Evolutionary conservation across 495 filamentous ascomycete species (phyloP), one percentile per base, ranked within the genome.

Genomic region (Aspergillus cristatus): DNA sequence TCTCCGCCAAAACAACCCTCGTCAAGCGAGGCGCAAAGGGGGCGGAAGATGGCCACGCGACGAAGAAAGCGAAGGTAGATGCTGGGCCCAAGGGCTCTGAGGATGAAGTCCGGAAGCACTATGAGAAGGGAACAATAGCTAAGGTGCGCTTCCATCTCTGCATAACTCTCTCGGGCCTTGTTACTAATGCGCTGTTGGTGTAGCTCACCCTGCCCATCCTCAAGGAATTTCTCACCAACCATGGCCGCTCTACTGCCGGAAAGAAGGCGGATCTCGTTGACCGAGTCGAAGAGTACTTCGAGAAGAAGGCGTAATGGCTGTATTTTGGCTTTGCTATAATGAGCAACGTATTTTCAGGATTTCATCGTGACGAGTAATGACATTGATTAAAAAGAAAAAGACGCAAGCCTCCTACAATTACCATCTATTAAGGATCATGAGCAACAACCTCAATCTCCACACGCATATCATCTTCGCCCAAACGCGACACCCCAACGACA

Each of bases 221-320:
- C 36, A 93, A 81, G 54, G 73, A 72, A 1, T 84, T 81, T 48
- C 55, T 94, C 37, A 51, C 53, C 12, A 61, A 61, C 3, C 84
- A 83, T 45, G 75, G 76, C 5, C 53, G 87, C 13, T 63, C 68
- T 31, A 63, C 71, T 5, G 63, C 56, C 14, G 84, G 86, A 0
- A 84, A 84, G 60, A 96, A 96, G 58, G 74, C 68, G 3, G 81
- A 91, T 32, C 63, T 96, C 12, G 57, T 95, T 2, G 84, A 89
- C 31, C 76, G 75, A 28, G 68, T 95, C 12, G 83, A 90, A 54
- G 72, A 80, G 43, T 85, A 74, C 59, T 77, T 90, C 38, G 86
- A 93, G 51, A 43, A 55, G 22, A 77, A 75, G 44, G 50, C 7
- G 25, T 24, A 32, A 35, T 45, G 16, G 32, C 8, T 14, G 14